These are phyloP conservation scores for Colletotrichum cereale DNA, from an alignment of 2,329 filamentous ascomycete genomes.

Conservation along the genomic window DNA sequence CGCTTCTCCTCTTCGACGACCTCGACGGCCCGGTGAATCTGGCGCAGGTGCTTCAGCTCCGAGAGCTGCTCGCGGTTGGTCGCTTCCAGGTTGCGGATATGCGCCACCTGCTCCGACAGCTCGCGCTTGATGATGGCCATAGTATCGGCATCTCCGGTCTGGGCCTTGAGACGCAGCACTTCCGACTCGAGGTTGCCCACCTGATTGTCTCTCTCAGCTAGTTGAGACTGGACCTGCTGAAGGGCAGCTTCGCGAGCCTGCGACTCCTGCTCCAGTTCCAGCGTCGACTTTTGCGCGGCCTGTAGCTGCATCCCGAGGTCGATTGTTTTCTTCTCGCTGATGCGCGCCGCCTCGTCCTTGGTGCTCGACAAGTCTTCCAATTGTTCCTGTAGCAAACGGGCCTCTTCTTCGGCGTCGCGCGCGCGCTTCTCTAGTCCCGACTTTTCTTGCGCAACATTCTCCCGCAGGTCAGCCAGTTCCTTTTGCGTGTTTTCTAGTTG, in stretches of 20 bases:
- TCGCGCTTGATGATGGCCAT: constrained; percentile 88
- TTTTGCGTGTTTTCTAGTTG: constrained; percentile 63
- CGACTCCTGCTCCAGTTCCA: constrained; percentile 71
- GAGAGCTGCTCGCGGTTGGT: constrained; percentile 82
- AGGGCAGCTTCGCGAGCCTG: constrained; percentile 68
- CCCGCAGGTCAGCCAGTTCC: constrained; percentile 66
- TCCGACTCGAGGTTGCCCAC: constrained; percentile 84
- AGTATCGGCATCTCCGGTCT: constrained; percentile 88
- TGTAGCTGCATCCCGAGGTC: constrained; percentile 67
- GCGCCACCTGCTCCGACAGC: constrained; percentile 90
- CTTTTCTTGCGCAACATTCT: constrained; percentile 66
- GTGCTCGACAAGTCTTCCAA: constrained; percentile 76
- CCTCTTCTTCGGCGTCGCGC: constrained; percentile 79
- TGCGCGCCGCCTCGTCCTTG: constrained; percentile 78
- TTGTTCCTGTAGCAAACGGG: constrained; percentile 82
- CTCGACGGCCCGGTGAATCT: constrained; percentile 87
- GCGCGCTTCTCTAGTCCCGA: constrained; percentile 76
- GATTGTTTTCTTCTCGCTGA: constrained; percentile 65
- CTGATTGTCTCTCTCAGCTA: constrained; percentile 77
- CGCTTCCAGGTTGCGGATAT: constrained; percentile 86
- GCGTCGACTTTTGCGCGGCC: constrained; percentile 60
- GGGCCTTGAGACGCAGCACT: constrained; percentile 84
- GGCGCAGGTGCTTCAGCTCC: constrained; percentile 86
- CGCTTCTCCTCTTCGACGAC: constrained; percentile 97
- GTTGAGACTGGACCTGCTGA: constrained; percentile 72